A percentile compares a stretch with the other conserved stretches of the same genome.
Conservation (phyloP, 139 green algal genomes). For the Ettlia oleoabundans region DNA sequence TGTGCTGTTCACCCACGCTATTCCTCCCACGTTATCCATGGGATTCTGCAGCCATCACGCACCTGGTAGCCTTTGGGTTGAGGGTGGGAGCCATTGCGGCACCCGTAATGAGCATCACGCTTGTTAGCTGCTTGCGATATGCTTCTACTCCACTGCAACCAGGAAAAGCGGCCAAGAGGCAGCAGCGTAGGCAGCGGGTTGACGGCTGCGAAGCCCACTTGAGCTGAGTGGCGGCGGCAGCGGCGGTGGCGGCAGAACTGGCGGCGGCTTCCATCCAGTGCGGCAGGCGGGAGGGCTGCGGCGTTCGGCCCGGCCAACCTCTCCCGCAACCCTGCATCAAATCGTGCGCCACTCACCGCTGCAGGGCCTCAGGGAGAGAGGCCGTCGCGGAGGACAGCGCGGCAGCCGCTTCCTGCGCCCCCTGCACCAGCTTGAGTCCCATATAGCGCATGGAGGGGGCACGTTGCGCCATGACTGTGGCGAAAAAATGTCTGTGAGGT, state of each 20-base stretch:
- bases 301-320: no score
- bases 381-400: background rate
- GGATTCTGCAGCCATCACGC: background rate
- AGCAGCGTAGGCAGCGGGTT: background rate
- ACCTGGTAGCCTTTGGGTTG: slow-evolving; percentile 46
- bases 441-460: slow-evolving; percentile 8
- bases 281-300: no score
- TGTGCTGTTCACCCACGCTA: no score
- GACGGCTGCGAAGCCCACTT: background rate
- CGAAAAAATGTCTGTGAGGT: no score
- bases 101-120: slow-evolving; percentile 42
- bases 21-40: no score
- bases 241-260: no score
- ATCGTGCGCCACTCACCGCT: background rate
- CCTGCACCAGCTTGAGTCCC: slow-evolving; percentile 2
- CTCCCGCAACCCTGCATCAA: background rate
- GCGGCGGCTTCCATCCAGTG: no score
- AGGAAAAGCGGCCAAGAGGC: no score
- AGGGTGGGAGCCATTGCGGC: slow-evolving; percentile 68
- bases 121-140: slow-evolving; percentile 50
- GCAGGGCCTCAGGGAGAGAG: slow-evolving; percentile 17
- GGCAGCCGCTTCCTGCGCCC: slow-evolving; percentile 8
- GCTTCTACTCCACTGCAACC: slow-evolving; percentile 47
- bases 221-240: no score
- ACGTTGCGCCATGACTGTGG: slow-evolving; percentile 1